A percentile compares a stretch with the other conserved stretches of the same genome.
phyloP scores from a whole-genome alignment of 805 yeast genomes.

The Candida nanaspora region DNA sequence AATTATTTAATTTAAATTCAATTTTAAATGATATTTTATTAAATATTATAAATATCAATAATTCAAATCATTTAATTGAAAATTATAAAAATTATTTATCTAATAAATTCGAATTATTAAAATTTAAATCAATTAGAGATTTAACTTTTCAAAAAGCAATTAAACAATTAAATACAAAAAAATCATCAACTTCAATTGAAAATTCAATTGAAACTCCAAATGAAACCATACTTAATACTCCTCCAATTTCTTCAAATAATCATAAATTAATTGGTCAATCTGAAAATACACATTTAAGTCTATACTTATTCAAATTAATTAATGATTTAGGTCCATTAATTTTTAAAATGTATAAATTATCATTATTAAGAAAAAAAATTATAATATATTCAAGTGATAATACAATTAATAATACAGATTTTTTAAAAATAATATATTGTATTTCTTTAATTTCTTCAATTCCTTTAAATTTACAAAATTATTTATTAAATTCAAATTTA shows the following conservation, averaged over 20 bases:
- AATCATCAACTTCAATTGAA: neutral
- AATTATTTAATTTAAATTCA: slow-evolving; percentile 14
- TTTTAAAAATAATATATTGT: slow-evolving; percentile 48
- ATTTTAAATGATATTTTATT: neutral
- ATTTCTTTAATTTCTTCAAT: slow-evolving; percentile 54
- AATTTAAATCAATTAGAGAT: neutral
- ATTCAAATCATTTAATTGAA: neutral
- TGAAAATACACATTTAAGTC: slow-evolving; percentile 35
- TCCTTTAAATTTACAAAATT: slow-evolving; percentile 42
- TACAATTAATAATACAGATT: slow-evolving; percentile 17
- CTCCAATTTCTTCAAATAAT: neutral
- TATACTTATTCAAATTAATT: slow-evolving; percentile 38
- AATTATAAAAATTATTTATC: neutral
- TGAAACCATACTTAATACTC: neutral
- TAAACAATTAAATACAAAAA: neutral
- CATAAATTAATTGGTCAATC: slow-evolving; percentile 4
- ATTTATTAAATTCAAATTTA: slow-evolving; percentile 20
- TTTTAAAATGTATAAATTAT: slow-evolving; percentile 57
- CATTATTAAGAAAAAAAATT: slow-evolving; percentile 50
- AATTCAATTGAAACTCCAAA: neutral
- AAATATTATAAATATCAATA: neutral
- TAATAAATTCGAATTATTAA: neutral
- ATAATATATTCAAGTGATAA: slow-evolving; percentile 29
- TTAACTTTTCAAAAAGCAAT: neutral
- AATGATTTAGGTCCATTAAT: slow-evolving; percentile 56